phyloP scores from a whole-genome alignment of 2,329 filamentous ascomycete genomes.

The Paecilomyces variotii region DNA sequence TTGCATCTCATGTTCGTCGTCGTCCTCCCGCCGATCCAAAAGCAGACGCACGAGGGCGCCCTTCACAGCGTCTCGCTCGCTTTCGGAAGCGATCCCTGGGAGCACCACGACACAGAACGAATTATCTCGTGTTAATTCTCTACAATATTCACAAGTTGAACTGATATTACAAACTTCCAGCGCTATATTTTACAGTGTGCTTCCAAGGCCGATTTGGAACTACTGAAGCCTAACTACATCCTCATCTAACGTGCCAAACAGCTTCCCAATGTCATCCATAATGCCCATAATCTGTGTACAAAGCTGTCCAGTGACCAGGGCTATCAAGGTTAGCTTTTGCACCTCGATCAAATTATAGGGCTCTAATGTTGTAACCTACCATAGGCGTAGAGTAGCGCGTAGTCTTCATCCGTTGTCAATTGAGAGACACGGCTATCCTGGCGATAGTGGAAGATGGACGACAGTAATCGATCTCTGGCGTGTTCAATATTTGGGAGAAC shows the following conservation, averaged over 20 bases:
- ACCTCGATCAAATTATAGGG: neutral
- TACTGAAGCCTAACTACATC: constrained; percentile 51
- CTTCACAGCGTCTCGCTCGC: neutral
- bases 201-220: neutral
- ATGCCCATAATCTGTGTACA: constrained; percentile 49
- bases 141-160: neutral
- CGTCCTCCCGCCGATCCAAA: constrained; percentile 2
- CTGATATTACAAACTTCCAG: neutral
- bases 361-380: constrained; percentile 38
- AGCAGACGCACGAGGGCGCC: neutral
- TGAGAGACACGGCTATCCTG: constrained; percentile 52
- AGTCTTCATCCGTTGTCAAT: constrained; percentile 54
- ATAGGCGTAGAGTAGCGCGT: constrained; percentile 88
- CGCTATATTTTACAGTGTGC: neutral
- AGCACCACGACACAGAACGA: neutral
- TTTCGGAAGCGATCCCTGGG: neutral
- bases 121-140: neutral
- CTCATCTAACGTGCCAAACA: constrained; percentile 56
- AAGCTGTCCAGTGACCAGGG: constrained; percentile 55
- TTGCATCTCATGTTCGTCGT: constrained; percentile 8
- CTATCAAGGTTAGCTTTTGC: constrained; percentile 24
- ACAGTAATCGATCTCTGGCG: constrained; percentile 72
- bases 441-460: constrained; percentile 80
- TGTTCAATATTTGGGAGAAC: constrained; percentile 76
- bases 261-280: constrained; percentile 47